Evolutionary conservation across 2,329 filamentous ascomycete species (phyloP).

Genomic region (Fusarium goolgardi): DNA sequence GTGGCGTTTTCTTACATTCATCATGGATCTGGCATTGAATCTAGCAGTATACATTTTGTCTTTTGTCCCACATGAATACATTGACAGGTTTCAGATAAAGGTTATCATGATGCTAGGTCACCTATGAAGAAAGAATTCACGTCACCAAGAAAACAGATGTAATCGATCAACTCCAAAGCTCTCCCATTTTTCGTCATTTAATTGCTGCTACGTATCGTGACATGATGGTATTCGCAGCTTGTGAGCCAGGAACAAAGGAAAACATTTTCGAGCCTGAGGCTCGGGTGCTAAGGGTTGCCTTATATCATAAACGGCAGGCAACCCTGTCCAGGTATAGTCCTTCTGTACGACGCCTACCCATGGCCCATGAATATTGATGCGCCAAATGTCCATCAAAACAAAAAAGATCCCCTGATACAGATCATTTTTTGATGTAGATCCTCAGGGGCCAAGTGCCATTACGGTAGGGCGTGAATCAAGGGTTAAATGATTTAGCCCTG

Average conservation of each 20-base stretch:
- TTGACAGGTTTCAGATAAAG: background rate
- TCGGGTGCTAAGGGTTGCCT: slow-evolving; percentile 43
- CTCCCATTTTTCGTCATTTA: slow-evolving; percentile 52
- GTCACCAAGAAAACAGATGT: slow-evolving; percentile 53
- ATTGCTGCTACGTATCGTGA: slow-evolving; percentile 50
- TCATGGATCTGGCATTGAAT: too few species aligned
- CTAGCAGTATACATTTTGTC: background rate
- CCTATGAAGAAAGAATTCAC: slow-evolving; percentile 24
- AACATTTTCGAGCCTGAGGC: slow-evolving; percentile 44
- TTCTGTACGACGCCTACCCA: slow-evolving; percentile 56
- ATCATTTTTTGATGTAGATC: slow-evolving; percentile 39
- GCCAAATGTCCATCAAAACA: slow-evolving; percentile 52
- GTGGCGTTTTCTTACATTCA: background rate
- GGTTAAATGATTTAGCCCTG: slow-evolving; percentile 44
- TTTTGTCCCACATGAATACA: background rate
- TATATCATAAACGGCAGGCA: slow-evolving; percentile 54
- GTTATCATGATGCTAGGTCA: background rate
- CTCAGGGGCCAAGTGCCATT: slow-evolving; percentile 46
- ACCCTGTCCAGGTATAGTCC: slow-evolving; percentile 59
- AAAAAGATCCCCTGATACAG: slow-evolving; percentile 46
- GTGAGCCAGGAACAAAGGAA: slow-evolving; percentile 56
- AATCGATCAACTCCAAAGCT: slow-evolving; percentile 48
- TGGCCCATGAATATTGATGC: slow-evolving; percentile 53
- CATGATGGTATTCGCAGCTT: slow-evolving; percentile 48
- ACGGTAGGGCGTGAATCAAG: slow-evolving; percentile 40